Conservation (phyloP, 2,329 filamentous ascomycete genomes). For the Fusarium oxysporum region DNA sequence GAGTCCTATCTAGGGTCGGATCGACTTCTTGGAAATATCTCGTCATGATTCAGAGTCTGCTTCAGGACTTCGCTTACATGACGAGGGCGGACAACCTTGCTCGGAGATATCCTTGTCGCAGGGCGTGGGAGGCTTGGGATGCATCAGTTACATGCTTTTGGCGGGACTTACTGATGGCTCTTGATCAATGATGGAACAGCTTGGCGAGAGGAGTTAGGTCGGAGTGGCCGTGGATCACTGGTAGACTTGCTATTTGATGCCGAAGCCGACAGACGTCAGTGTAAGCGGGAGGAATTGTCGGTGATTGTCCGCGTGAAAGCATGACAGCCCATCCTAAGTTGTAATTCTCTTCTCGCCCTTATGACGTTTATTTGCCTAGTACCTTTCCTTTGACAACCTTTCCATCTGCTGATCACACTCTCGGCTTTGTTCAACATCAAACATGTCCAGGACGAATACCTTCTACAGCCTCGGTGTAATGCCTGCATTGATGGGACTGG, state of each 20-base stretch:
- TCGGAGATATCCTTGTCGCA: neutral
- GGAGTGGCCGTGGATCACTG: neutral
- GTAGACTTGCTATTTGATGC: neutral
- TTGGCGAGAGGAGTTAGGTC: neutral
- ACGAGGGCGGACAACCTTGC: neutral
- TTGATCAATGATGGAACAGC: neutral
- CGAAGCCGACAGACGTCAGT: neutral
- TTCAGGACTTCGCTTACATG: neutral
- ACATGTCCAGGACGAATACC: conserved; percentile 13
- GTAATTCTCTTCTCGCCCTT: neutral
- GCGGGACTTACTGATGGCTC: neutral
- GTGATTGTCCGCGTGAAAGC: neutral
- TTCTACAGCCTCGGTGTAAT: conserved; percentile 24
- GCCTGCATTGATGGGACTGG: conserved; percentile 21
- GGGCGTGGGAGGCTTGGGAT: neutral
- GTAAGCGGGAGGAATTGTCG: too few species aligned
- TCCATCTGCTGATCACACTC: neutral
- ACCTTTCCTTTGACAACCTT: neutral
- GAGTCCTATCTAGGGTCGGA: neutral
- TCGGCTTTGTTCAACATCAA: neutral
- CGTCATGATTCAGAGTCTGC: neutral
- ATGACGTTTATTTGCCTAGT: neutral
- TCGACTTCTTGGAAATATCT: neutral
- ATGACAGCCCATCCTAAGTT: neutral
- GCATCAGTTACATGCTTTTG: neutral